Base-by-base conservation (phyloP, 108 stramenopile genomes). In the Fistulifera pelliculosa region DNA sequence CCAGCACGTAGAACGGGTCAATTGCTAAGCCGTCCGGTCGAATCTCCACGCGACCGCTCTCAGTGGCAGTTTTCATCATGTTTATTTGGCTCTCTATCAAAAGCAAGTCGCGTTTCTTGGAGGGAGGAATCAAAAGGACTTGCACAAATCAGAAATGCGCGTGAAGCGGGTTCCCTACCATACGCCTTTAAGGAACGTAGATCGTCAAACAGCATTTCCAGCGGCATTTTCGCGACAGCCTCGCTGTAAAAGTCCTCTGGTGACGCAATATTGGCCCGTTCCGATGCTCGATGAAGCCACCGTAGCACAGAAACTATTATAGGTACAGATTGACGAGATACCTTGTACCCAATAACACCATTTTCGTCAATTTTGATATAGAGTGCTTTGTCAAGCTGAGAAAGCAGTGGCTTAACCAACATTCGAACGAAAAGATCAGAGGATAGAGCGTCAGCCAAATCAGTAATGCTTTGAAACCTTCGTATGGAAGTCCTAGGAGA, bases 61-160 rank as follows among this genome's bases (percentile, higher is more conserved):
- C 11, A 1, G 41, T 49, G 47, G 77, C 77, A 10, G 77, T 74
- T 40, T 76, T 64, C 26, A 75, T 56, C 76, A 80, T 80, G 5
- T 77, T 59, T n/a, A 87, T 38, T 61, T 83, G 76, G 27, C 63
- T 65, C 49, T 87, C 81, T 47, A 87, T 79, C 52, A 77, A 69
- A 1, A 87, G 61, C 48, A 87, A 56, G 52, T 80, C 72, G 41
- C 81, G 64, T 42, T 87, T 87, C 21, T 64, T 54, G 13, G 59
- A 65, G 1, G 85, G 80, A 7, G 78, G 64, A 11, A 87, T 56
- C 54, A 87, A 62, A 87, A 19, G 85, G 81, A 54, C 70, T 65
- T 0, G 60, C 70, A 21, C 66, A 74, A 25, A 87, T 50, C 49
- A 73, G 80, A 56, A 81, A 81, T 25, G 73, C 66, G 47, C 58